Percentiles rank a stretch among this genome's conserved stretches.
Evolutionary conservation across 805 yeast species (phyloP).

Genomic region (Metschnikowia lachancei): DNA sequence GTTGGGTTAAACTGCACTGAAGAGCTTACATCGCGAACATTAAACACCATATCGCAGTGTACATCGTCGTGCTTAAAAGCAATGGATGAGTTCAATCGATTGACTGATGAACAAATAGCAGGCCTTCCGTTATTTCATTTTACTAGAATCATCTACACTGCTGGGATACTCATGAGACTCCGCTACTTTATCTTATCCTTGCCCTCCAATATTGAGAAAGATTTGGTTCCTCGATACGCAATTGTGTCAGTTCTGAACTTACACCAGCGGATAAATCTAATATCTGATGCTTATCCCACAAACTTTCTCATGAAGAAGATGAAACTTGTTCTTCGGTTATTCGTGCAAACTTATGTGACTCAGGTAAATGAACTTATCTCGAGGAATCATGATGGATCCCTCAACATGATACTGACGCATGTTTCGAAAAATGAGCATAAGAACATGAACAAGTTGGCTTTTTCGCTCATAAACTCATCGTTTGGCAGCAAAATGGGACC

Average conservation of each 20-base stretch:
- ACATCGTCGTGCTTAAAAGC: conserved; percentile 53
- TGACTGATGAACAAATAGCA: conserved; percentile 48
- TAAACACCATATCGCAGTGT: conserved; percentile 48
- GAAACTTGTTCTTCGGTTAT: conserved; percentile 54
- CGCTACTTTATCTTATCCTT: conserved; percentile 54
- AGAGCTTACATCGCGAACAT: conserved; percentile 28
- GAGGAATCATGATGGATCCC: conserved; percentile 24
- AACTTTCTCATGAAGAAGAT: conserved; percentile 54
- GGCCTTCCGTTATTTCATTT: conserved; percentile 56
- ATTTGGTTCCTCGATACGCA: conserved; percentile 48
- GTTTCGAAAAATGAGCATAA: conserved; percentile 18
- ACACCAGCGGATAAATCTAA: conserved; percentile 27
- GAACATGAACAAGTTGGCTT: conserved; percentile 23
- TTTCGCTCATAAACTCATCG: conserved; percentile 3
- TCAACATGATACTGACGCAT: conserved; percentile 4
- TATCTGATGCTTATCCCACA: conserved; percentile 28
- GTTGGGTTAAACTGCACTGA: conserved; percentile 12
- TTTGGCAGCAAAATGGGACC: conserved; percentile 5
- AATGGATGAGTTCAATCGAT: conserved; percentile 46
- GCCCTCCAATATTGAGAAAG: conserved; percentile 45
- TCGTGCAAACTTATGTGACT: conserved; percentile 58
- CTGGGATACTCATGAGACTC: conserved; percentile 59
- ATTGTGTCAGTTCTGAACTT: conserved; percentile 33
- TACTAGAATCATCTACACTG: conserved; percentile 59
- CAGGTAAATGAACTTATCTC: conserved; percentile 43